These are phyloP conservation scores for Vitis cinerea DNA, from an alignment of 164 flowering plant genomes.

Conservation along the genomic window DNA sequence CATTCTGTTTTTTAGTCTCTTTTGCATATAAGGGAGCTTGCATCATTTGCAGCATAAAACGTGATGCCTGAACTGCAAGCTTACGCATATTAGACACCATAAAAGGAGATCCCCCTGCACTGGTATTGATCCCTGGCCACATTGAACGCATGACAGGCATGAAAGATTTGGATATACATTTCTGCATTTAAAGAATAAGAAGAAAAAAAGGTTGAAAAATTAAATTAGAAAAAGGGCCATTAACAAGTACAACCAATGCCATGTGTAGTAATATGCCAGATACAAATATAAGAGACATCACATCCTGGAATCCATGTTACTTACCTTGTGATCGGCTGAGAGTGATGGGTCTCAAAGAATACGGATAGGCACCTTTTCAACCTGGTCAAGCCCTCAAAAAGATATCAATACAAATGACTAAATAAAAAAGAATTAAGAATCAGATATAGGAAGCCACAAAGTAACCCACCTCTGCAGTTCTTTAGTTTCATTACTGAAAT, in stretches of 20 bases:
- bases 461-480: slow-evolving; percentile 54
- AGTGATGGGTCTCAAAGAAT: slow-evolving; percentile 91
- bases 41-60: slow-evolving; percentile 97
- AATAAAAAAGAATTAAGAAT: not conserved
- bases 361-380: slow-evolving; percentile 88
- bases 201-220: no score
- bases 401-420: not conserved
- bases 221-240: no score
- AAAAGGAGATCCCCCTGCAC: slow-evolving; percentile 56
- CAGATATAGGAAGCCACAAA: not conserved
- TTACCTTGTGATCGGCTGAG: slow-evolving; percentile 81
- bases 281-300: no score
- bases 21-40: slow-evolving; percentile 66
- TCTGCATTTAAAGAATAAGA: slow-evolving; percentile 44
- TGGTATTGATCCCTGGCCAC: slow-evolving; percentile 93
- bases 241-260: no score
- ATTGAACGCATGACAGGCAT: slow-evolving; percentile 73
- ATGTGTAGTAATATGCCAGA: no score
- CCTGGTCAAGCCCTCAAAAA: slow-evolving; percentile 36
- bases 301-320: slow-evolving; percentile 11
- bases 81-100: slow-evolving; percentile 76
- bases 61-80: slow-evolving; percentile 85
- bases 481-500: slow-evolving; percentile 60
- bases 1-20: slow-evolving; percentile 35
- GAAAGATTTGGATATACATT: slow-evolving; percentile 74